These are phyloP conservation scores for Neofusicoccum cordaticola DNA, from an alignment of 2,329 filamentous ascomycete species.

Conservation along the genomic window DNA sequence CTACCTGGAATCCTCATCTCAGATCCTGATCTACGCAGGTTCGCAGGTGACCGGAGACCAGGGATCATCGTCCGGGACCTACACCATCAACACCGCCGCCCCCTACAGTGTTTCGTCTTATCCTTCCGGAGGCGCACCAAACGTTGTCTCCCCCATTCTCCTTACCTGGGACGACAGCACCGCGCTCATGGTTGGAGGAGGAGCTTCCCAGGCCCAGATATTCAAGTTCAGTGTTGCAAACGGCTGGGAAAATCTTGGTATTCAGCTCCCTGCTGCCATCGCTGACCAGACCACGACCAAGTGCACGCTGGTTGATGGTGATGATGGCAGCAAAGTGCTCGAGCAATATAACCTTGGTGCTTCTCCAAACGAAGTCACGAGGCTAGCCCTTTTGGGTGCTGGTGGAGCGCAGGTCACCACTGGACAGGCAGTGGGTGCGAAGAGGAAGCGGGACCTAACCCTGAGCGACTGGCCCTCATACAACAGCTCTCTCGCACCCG, in stretches of 20 bases:
- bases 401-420: conserved; percentile 52
- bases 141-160: conserved; percentile 64
- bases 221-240: conserved; percentile 65
- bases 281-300: conserved; percentile 59
- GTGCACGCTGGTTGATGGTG: conserved; percentile 64
- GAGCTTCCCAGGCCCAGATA: conserved; percentile 62
- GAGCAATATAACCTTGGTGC: conserved; percentile 73
- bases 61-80: conserved; percentile 68
- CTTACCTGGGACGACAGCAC: conserved; percentile 70
- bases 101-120: conserved; percentile 64
- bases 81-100: conserved; percentile 63
- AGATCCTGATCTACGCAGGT: conserved; percentile 79
- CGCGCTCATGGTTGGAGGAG: conserved; percentile 73
- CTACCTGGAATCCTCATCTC: conserved; percentile 68
- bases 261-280: conserved; percentile 60
- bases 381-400: conserved; percentile 64
- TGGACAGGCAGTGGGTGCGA: conserved; percentile 47
- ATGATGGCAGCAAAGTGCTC: conserved; percentile 74
- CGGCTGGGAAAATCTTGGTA: conserved; percentile 67
- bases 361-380: conserved; percentile 71
- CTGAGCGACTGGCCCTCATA: conserved; percentile 71
- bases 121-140: conserved; percentile 59
- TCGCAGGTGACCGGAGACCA: conserved; percentile 57
- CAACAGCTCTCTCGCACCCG: conserved; percentile 70
- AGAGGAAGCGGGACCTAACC: conserved; percentile 54